These are phyloP conservation scores for Kwoniella europaea DNA, from an alignment of 768 basidiomycete species.

Conservation along the genomic window DNA sequence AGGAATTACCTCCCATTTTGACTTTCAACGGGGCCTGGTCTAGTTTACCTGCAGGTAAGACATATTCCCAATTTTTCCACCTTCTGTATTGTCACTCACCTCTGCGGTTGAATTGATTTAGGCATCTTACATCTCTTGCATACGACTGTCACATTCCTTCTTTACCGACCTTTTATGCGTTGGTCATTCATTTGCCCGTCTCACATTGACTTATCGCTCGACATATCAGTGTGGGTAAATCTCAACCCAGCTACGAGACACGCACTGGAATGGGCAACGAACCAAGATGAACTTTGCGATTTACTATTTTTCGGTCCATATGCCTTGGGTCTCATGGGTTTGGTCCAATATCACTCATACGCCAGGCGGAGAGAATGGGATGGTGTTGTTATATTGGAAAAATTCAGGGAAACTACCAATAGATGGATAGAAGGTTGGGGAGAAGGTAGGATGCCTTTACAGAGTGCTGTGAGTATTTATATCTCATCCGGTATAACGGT, in stretches of 20 bases:
- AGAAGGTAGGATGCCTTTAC: slow-evolving; percentile 24
- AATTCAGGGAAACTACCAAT: slow-evolving; percentile 13
- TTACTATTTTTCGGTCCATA: slow-evolving; percentile 23
- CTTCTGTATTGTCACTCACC: background rate
- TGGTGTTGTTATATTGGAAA: slow-evolving; percentile 27
- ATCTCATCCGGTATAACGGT: background rate
- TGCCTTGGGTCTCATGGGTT: slow-evolving; percentile 17
- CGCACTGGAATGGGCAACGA: slow-evolving; percentile 30
- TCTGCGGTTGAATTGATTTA: background rate
- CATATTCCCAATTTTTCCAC: background rate
- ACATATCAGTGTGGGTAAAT: slow-evolving; percentile 22
- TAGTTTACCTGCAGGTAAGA: slow-evolving; percentile 15
- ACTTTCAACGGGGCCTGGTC: slow-evolving; percentile 18
- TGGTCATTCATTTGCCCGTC: slow-evolving; percentile 32
- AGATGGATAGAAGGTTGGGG: slow-evolving; percentile 21
- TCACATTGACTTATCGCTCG: slow-evolving; percentile 22
- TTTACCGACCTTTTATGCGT: slow-evolving; percentile 33
- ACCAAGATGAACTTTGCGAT: slow-evolving; percentile 30
- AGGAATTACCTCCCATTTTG: slow-evolving; percentile 7
- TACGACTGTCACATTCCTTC: slow-evolving; percentile 15
- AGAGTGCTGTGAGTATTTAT: slow-evolving; percentile 8
- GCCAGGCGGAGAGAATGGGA: slow-evolving; percentile 31
- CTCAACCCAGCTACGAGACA: slow-evolving; percentile 14
- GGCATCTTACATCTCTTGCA: slow-evolving; percentile 28
- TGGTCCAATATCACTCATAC: slow-evolving; percentile 31